These are phyloP conservation scores for Pisolithus tinctorius DNA, from an alignment of 768 basidiomycete genomes.

Conservation along the genomic window DNA sequence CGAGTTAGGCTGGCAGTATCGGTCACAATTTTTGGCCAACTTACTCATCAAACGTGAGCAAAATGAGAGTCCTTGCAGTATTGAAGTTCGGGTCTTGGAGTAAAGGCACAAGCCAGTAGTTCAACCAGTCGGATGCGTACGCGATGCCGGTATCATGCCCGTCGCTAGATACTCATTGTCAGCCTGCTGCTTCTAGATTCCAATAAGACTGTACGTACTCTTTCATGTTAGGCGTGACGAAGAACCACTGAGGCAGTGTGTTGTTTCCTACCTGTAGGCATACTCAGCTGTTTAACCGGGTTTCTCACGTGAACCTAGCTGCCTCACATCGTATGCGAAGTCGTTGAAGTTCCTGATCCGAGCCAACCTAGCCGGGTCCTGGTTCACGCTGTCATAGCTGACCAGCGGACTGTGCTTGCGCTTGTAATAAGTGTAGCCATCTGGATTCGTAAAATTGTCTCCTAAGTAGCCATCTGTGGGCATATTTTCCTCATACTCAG, in stretches of 20 bases:
- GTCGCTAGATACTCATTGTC: slow-evolving; percentile 33
- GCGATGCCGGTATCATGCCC: slow-evolving; percentile 52
- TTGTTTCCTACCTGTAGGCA: slow-evolving; percentile 26
- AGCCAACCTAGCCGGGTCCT: slow-evolving; percentile 31
- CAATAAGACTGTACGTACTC: slow-evolving; percentile 9
- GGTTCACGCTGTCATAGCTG: slow-evolving; percentile 43
- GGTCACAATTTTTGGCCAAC: slow-evolving; percentile 12
- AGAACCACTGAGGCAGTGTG: slow-evolving; percentile 50
- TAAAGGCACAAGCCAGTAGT: slow-evolving; percentile 45
- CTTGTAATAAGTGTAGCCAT: slow-evolving; percentile 40
- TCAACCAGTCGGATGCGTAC: slow-evolving; percentile 40
- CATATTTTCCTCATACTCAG: slow-evolving; percentile 53
- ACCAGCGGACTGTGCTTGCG: slow-evolving; percentile 51
- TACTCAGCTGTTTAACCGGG: neutral
- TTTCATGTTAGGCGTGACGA: slow-evolving; percentile 52
- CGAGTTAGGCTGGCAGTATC: neutral
- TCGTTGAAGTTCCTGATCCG: slow-evolving; percentile 56
- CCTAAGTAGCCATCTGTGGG: slow-evolving; percentile 41
- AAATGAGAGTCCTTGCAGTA: slow-evolving; percentile 44
- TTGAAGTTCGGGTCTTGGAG: slow-evolving; percentile 48
- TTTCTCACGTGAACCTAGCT: neutral
- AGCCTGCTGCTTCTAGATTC: neutral
- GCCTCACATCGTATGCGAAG: slow-evolving; percentile 44
- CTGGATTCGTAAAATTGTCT: slow-evolving; percentile 26
- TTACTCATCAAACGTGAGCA: slow-evolving; percentile 58